Base-by-base conservation (phyloP, 768 basidiomycete genomes). In the Lactifluus rugatus region DNA sequence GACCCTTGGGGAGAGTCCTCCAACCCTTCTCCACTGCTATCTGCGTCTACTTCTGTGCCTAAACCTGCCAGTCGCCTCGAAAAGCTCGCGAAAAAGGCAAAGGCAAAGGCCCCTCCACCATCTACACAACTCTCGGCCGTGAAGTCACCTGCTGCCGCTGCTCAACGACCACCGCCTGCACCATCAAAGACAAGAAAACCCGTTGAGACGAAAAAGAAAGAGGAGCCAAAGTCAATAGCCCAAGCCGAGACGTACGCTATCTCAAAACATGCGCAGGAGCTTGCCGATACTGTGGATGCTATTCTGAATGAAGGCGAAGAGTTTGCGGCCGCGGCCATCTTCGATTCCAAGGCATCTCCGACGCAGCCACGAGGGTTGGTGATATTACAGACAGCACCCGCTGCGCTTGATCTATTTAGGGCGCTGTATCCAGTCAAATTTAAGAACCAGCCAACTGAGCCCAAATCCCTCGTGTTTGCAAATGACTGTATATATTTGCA, bases 401-500 rank as follows among this genome's bases (percentile, higher is more conserved):
- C 84, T 17, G 75, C 84, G 2, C 74, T 95, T 54, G 92, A 94
- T 54, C 72, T 96, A 9, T 88, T 84, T 71, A 79, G 87, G 45
- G 89, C 89, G 1, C 68, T 96, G 25, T 83, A 88, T 67, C 90
- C 90, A 13, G 76, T 87, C 37, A 76, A 76, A 34, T 82, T 81
- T 58, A 69, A 74, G 0, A 64, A 73, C 23, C 69, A 75, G 37
- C 72, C 77, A 0, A 73, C 84, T 10, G 81, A 80, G 19, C 36
- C 48, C 10, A 70, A 75, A 26, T 74, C 78, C 1, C 84, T 95
- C 78, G 80, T 81, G 49, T 87, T 87, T 67, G 83, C 89, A 17
- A 96, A 96, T 68, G 87, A 94, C 61, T 90, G 84, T 63, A 65
- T 79, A 21, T 89, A 85, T 67, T 76, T 94, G 26, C 76, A 75